These are phyloP conservation scores for Fomes fomentarius DNA, from an alignment of 1,284 basidiomycete species.

Conservation along the genomic window DNA sequence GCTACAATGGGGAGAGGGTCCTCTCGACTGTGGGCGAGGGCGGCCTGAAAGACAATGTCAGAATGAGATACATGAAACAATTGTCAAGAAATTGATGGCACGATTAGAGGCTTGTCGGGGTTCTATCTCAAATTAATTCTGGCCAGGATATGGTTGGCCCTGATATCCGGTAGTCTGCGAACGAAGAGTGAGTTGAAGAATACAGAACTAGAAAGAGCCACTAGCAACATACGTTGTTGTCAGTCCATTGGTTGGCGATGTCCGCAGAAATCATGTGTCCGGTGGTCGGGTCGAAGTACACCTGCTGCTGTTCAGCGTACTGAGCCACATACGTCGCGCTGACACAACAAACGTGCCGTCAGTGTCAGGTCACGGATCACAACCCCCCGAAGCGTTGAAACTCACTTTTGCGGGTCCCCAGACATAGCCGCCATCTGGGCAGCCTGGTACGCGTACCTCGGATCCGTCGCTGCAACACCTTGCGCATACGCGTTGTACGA, in stretches of 20 bases:
- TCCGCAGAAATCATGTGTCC: conserved; percentile 20
- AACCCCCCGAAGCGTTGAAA: background rate
- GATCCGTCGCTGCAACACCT: conserved; percentile 8
- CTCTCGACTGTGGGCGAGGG: background rate
- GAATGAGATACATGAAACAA: background rate
- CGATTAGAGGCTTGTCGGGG: background rate
- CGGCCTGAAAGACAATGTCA: background rate
- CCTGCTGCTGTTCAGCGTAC: conserved; percentile 13
- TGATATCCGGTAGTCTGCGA: conserved; percentile 11
- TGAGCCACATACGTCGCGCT: conserved; percentile 17
- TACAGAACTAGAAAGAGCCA: background rate
- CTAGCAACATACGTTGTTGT: conserved; percentile 15
- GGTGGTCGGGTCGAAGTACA: conserved; percentile 16
- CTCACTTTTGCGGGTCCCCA: conserved; percentile 14
- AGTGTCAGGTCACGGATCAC: background rate
- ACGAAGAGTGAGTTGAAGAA: conserved; percentile 1
- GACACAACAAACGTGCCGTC: background rate
- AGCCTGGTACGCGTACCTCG: conserved; percentile 17
- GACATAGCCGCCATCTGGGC: conserved; percentile 9
- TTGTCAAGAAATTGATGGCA: background rate
- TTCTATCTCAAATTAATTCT: background rate
- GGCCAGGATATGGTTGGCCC: conserved; percentile 12
- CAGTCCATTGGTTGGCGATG: conserved; percentile 18
- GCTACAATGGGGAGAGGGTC: conserved; percentile 8
- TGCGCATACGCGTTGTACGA: conserved; percentile 22